A percentile compares a stretch with the other conserved stretches of the same genome.
These are phyloP conservation scores for Penicillium sp. DNA, from an alignment of 2,329 filamentous ascomycete species.

Conservation along the genomic window DNA sequence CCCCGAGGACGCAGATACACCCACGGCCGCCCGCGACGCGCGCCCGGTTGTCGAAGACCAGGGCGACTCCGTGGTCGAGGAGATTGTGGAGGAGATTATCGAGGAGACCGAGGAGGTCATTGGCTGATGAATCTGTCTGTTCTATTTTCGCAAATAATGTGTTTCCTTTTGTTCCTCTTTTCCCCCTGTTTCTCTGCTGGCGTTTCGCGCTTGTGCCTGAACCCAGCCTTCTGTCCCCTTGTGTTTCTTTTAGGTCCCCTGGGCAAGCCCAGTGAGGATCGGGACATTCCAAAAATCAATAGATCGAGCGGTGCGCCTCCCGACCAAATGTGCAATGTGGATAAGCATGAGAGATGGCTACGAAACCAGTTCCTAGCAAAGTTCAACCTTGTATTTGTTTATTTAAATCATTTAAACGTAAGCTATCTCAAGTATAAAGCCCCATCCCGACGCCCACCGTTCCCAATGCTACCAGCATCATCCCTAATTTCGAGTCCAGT, in stretches of 20 bases:
- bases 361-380: constrained; percentile 20
- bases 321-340: constrained; percentile 31
- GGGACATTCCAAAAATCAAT: constrained; percentile 30
- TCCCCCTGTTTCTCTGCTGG: constrained; percentile 25
- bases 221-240: constrained; percentile 30
- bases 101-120: constrained; percentile 80
- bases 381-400: constrained; percentile 7
- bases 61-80: constrained; percentile 78
- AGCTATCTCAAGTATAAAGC: constrained; percentile 11
- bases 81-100: constrained; percentile 80
- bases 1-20: constrained; percentile 63
- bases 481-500: constrained; percentile 5
- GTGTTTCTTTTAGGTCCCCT: constrained; percentile 29
- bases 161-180: constrained; percentile 29
- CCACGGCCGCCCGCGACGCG: constrained; percentile 52
- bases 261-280: constrained; percentile 21
- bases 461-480: constrained; percentile 13
- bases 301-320: constrained; percentile 26
- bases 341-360: constrained; percentile 34
- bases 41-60: constrained; percentile 62
- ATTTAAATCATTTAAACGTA: neutral
- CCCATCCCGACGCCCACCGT: constrained; percentile 17
- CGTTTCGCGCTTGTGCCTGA: constrained; percentile 23
- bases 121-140: constrained; percentile 34
- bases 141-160: constrained; percentile 35